A percentile compares a stretch with the other conserved stretches of the same genome.
phyloP scores from a whole-genome alignment of 176 grass and related monocot species.

The Bonia amplexicaulis region DNA sequence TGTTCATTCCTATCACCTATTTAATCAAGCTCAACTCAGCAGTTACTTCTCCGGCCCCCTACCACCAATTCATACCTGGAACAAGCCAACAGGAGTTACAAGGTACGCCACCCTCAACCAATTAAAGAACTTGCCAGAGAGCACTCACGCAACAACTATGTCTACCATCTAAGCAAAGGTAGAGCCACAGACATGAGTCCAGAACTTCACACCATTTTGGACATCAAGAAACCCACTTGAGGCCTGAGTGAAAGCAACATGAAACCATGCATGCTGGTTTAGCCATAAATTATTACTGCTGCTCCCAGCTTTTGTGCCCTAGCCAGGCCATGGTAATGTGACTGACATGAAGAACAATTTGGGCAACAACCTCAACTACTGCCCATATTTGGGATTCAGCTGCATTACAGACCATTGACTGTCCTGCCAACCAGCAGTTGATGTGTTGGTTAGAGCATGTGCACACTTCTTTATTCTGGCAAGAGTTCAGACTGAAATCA shows the following conservation, averaged over 20 bases:
- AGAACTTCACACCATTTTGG: neutral
- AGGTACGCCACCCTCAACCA: neutral
- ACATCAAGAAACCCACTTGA: neutral
- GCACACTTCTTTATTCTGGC: neutral
- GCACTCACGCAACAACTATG: neutral
- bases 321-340: neutral
- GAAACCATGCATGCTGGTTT: neutral
- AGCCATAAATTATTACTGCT: neutral
- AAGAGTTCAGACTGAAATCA: neutral
- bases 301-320: neutral
- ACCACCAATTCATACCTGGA: neutral
- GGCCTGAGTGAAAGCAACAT: slow-evolving; percentile 14
- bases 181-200: neutral
- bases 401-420: neutral
- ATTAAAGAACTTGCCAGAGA: neutral
- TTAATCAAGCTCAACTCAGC: neutral
- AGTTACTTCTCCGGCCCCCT: neutral
- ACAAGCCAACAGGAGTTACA: neutral
- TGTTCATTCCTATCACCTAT: neutral
- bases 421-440: neutral
- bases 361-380: slow-evolving; percentile 5
- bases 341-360: neutral
- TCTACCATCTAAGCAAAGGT: neutral
- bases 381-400: neutral
- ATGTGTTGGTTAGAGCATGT: neutral